Base-by-base conservation (phyloP, 306 rosid genomes). In the Cucurbita pepo region DNA sequence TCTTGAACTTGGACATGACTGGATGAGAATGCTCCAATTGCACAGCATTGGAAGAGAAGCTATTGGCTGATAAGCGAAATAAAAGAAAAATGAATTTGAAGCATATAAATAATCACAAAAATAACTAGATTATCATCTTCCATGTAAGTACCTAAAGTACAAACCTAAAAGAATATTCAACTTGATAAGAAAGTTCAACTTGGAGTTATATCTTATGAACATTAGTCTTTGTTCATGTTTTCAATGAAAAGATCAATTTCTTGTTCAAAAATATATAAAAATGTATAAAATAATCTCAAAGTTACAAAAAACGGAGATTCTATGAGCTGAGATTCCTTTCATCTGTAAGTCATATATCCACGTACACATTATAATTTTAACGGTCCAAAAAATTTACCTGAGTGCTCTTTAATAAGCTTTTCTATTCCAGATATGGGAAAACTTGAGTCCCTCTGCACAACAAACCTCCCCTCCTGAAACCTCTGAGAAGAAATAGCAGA, bases 1-100 rank as follows among this genome's bases (percentile, higher is more conserved):
- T 89, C 80, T 88, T 78, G 81, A 93, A 87, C 81, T 83, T 86
- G 60, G 86, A 66, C 79, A 82, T 79, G 44, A 77, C 81, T 63
- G 86, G 83, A 84, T 75, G 89, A 78, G 85, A 76, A 81, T 78
- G 87, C 81, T 87, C 84, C 93, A 78, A 71, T 74, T 79, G 87
- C 77, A 79, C 78, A 67, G 79, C 77, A 76, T 77, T 83, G 43
- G 83, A 73, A 21, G 61, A 3, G 69, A 78, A 18, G 60, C 56
- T 88, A 80, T 83, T 78, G 71, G 56, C 96, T 92, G 89, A 77
- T 58, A 77, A 85, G 67, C 74, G 18, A 50, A 48, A 64, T 38
- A 79, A 60, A 64, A 75, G 13, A 55, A 79, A 79, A 44, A 44
- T 56, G 5, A 77, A 64, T 56, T 41, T n/a, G 10, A 48, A 48